A percentile compares a stretch with the other conserved stretches of the same genome.
Conservation (phyloP, 176 grass and related monocot genomes). For the Puccinellia tenuiflora region DNA sequence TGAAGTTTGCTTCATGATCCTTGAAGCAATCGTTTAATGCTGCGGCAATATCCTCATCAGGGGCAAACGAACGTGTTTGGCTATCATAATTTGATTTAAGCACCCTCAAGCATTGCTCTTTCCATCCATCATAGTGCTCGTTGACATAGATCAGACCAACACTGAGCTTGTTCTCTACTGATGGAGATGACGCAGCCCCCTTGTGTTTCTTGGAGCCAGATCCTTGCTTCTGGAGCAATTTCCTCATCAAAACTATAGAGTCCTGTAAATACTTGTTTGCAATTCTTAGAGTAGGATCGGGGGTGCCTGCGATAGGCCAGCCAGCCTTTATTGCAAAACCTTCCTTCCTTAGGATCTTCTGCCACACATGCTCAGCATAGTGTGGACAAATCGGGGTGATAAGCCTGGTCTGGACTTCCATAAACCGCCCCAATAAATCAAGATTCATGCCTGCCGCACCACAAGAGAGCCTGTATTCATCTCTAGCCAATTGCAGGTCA, state of each 20-base stretch:
- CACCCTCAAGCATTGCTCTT: constrained; percentile 63
- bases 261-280: constrained; percentile 78
- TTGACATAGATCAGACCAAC: constrained; percentile 61
- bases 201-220: constrained; percentile 60
- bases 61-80: constrained; percentile 35
- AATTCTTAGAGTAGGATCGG: constrained; percentile 45
- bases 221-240: constrained; percentile 66
- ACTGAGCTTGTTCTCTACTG: constrained; percentile 37
- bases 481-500: constrained; percentile 66
- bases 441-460: constrained; percentile 64
- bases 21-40: constrained; percentile 40
- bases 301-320: constrained; percentile 39
- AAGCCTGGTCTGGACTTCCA: constrained; percentile 67
- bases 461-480: constrained; percentile 71
- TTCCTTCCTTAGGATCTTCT: constrained; percentile 45
- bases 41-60: constrained; percentile 49
- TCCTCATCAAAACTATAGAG: constrained; percentile 60
- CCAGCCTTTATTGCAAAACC: constrained; percentile 66
- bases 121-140: constrained; percentile 73
- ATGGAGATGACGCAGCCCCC: constrained; percentile 10
- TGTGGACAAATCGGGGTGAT: constrained; percentile 69
- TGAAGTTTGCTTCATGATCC: constrained; percentile 42
- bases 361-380: constrained; percentile 74
- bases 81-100: constrained; percentile 43
- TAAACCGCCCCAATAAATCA: constrained; percentile 55